Evolutionary conservation across 2,329 filamentous ascomycete species (phyloP), one percentile per base, ranked within the genome.

Genomic region (Cladophialophora exuberans): DNA sequence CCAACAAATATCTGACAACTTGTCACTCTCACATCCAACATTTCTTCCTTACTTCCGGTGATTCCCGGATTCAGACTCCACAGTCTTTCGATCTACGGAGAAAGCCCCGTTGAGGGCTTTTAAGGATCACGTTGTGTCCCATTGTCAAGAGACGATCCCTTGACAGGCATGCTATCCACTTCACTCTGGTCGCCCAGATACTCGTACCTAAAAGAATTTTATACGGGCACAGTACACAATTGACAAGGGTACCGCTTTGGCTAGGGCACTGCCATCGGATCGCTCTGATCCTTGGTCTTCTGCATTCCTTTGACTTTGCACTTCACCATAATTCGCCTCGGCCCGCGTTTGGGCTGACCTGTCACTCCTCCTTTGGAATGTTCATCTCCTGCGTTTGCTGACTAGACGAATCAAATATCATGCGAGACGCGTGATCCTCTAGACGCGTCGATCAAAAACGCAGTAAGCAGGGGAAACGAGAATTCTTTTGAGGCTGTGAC

Each of bases 401-500:
- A 15, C 30, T 25, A 31, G 6, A 4, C 20, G n/a, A 36, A 41
- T 31, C 36, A 42, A 49, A 43, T 17, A 20, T 38, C 38, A 28
- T 25, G 23, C 11, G 7, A 36, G 4, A 42, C 48, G 54, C 46
- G 43, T 33, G 36, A 41, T 25, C 30, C 20, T 45, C 9, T 38
- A 36, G 28, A 47, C 36, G 47, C 35, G 33, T 33, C 31, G 15
- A 47, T 44, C 25, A 36, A 30, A 26, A 43, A 35, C 22, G 22
- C 33, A 25, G 44, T 15, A 18, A 20, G 35, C 22, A 20, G 35
- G 20, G 33, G 17, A 9, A n/a, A 41, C n/a, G 42, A 25, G 36
- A 41, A 30, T 20, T 26, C 35, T 42, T 59, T 30, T 56, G 56
- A 59, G 56, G 56, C 52, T 59, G 52, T 56, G 48, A 55, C 35